Percentiles rank a stretch among this genome's conserved stretches.
These are phyloP conservation scores for Brassica juncea DNA, from an alignment of 345 rosid species.

Conservation along the genomic window DNA sequence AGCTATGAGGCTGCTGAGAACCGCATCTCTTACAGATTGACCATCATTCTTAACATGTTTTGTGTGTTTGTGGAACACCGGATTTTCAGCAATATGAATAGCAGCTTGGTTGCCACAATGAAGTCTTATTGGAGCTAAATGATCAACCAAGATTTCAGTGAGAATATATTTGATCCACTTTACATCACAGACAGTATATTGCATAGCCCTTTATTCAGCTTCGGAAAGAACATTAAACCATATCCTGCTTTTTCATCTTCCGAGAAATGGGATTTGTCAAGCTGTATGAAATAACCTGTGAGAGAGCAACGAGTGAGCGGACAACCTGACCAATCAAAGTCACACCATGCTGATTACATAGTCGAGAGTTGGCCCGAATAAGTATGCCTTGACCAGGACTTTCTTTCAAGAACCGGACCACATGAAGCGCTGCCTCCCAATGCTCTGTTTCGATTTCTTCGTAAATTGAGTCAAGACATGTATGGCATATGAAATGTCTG, in stretches of 20 bases:
- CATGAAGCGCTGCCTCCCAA: too few relatives aligned
- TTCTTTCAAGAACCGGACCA: too few relatives aligned
- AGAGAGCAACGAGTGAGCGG: too few relatives aligned
- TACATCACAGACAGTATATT: neutral
- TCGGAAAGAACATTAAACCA: neutral
- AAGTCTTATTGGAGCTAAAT: neutral
- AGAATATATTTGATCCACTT: neutral
- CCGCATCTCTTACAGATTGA: neutral
- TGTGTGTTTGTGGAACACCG: too few relatives aligned
- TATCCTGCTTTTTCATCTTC: neutral
- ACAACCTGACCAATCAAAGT: too few relatives aligned
- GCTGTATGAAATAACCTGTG: too few relatives aligned
- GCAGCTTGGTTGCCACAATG: neutral
- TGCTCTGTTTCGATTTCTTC: too few relatives aligned
- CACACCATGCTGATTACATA: too few relatives aligned
- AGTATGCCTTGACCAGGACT: too few relatives aligned
- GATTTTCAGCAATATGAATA: neutral
- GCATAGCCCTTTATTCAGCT: neutral
- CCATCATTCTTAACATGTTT: neutral
- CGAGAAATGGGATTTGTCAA: neutral
- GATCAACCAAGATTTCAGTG: neutral
- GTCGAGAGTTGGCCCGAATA: too few relatives aligned
- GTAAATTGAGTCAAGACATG: too few relatives aligned
- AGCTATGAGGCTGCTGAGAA: neutral
- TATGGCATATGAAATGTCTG: too few relatives aligned